Conservation (phyloP, 495 filamentous ascomycete genomes). For the Annulohypoxylon maeteangense region DNA sequence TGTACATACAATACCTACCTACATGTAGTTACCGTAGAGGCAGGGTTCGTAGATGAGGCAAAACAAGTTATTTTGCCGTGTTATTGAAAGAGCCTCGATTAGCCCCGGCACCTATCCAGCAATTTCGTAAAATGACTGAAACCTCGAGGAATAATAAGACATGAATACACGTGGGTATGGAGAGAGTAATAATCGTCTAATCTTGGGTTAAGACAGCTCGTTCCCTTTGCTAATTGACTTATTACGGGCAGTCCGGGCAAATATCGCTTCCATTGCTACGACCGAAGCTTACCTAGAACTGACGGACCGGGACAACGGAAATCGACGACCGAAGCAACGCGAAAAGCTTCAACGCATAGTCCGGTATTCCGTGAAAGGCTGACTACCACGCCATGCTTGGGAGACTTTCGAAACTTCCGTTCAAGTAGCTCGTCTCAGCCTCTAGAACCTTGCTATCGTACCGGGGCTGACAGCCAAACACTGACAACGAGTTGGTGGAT, state of each 20-base stretch:
- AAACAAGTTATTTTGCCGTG: constrained; percentile 4
- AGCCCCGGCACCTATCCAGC: constrained; percentile 5
- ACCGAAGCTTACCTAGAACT: constrained; percentile 5
- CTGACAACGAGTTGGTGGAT: constrained; percentile 24
- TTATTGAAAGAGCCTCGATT: constrained; percentile 17
- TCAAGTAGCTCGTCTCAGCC: constrained; percentile 45
- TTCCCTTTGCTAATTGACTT: constrained; percentile 28
- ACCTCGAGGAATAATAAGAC: constrained; percentile 32
- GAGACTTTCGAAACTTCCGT: constrained; percentile 43
- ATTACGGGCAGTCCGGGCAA: constrained; percentile 15
- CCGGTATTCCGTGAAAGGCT: constrained; percentile 19
- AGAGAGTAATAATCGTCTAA: constrained; percentile 23
- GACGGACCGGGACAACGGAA: not conserved
- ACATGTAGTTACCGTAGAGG: constrained; percentile 10
- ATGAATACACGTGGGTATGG: constrained; percentile 39
- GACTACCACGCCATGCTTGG: constrained; percentile 15
- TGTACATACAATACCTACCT: not conserved
- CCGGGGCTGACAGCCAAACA: constrained; percentile 35
- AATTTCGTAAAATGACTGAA: constrained; percentile 19
- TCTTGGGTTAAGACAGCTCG: constrained; percentile 30
- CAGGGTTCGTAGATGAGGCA: constrained; percentile 16
- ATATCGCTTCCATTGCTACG: constrained; percentile 15
- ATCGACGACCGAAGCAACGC: not conserved
- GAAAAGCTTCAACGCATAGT: not conserved
- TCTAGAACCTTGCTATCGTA: constrained; percentile 33